A percentile compares a stretch with the other conserved stretches of the same genome.
Conservation (phyloP, 2,329 filamentous ascomycete species). For the Talaromyces sp. region DNA sequence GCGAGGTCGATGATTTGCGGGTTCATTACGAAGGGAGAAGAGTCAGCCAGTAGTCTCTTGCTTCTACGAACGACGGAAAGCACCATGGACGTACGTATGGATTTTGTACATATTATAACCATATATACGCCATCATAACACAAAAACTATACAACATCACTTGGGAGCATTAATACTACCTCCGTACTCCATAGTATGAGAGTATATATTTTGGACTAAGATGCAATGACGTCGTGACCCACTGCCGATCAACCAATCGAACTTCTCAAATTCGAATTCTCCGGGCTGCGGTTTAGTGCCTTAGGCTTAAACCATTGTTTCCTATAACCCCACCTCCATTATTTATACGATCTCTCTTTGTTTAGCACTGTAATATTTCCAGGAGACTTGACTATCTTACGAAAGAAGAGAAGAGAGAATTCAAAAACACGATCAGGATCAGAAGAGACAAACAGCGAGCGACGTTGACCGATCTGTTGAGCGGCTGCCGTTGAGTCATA, state of each 20-base stretch:
- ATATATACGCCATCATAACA: neutral
- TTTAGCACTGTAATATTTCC: neutral
- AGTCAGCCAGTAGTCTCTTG: slow-evolving; percentile 23
- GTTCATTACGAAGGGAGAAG: slow-evolving; percentile 38
- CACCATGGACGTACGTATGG: neutral
- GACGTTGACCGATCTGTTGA: neutral
- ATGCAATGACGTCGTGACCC: slow-evolving; percentile 1
- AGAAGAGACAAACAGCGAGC: neutral
- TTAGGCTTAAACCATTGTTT: neutral
- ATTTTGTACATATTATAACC: neutral
- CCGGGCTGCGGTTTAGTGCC: neutral
- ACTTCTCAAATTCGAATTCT: neutral
- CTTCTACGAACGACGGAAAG: slow-evolving; percentile 1
- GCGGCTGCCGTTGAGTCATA: neutral
- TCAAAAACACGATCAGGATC: neutral
- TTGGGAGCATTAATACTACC: neutral
- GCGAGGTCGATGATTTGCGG: slow-evolving; percentile 64
- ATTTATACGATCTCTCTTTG: neutral
- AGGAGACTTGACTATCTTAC: neutral
- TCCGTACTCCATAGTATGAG: neutral
- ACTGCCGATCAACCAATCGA: neutral
- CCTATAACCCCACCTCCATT: neutral
- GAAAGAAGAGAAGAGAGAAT: neutral
- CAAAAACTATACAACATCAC: neutral
- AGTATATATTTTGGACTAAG: too few relatives aligned